phyloP scores from a whole-genome alignment of 2,329 filamentous ascomycete species.

The Aspergillus costaricaensis region DNA sequence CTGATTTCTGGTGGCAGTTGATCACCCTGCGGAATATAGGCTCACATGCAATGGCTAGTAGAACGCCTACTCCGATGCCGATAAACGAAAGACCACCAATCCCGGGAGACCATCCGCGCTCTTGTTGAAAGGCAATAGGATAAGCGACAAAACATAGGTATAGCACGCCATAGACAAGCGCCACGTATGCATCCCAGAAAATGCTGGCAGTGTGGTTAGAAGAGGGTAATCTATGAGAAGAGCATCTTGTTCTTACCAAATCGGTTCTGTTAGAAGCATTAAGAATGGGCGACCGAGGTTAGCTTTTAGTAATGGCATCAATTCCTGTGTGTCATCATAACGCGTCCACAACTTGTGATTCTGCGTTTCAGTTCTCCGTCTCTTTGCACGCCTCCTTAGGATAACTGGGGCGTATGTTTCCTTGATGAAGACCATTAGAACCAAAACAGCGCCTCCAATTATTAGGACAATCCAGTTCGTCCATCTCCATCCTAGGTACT shows the following conservation, averaged over 20 bases:
- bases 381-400: slow-evolving; percentile 63
- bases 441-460: slow-evolving; percentile 61
- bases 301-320: slow-evolving; percentile 64
- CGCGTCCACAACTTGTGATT: slow-evolving; percentile 73
- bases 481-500: slow-evolving; percentile 76
- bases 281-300: slow-evolving; percentile 75
- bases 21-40: slow-evolving; percentile 74
- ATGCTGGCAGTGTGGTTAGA: slow-evolving; percentile 51
- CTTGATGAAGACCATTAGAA: slow-evolving; percentile 59
- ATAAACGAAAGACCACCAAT: slow-evolving; percentile 73
- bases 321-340: slow-evolving; percentile 69
- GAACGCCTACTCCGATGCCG: slow-evolving; percentile 61
- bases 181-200: slow-evolving; percentile 67
- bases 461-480: slow-evolving; percentile 80
- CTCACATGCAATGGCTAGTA: slow-evolving; percentile 53
- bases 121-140: slow-evolving; percentile 72
- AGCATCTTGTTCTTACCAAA: slow-evolving; percentile 57
- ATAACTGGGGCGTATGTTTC: slow-evolving; percentile 76
- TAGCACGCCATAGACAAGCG: slow-evolving; percentile 77
- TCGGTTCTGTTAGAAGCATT: slow-evolving; percentile 75
- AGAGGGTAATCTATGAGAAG: not conserved
- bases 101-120: slow-evolving; percentile 72
- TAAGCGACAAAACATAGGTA: slow-evolving; percentile 89
- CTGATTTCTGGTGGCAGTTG: slow-evolving; percentile 63
- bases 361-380: slow-evolving; percentile 63